A percentile compares a stretch with the other conserved stretches of the same genome.
These are phyloP conservation scores for Beta vulgaris DNA, from an alignment of 148 eudicot species.

Conservation along the genomic window DNA sequence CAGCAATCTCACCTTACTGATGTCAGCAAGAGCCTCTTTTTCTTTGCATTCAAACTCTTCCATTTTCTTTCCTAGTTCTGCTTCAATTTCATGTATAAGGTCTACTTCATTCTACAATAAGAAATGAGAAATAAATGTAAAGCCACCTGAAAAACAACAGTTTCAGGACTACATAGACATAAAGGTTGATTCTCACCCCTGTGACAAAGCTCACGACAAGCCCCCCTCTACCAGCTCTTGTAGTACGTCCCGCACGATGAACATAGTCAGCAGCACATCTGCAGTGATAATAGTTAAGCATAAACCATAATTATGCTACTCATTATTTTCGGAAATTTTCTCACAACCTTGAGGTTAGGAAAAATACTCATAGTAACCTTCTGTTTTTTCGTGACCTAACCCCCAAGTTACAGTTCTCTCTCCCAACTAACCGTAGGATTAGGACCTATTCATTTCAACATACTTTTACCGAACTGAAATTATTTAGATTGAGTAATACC, in stretches of 20 bases:
- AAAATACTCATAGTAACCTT: too few species aligned
- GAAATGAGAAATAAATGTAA: not conserved
- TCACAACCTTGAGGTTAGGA: too few species aligned
- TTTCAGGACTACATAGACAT: not conserved
- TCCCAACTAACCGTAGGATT: too few species aligned
- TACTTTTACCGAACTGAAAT: too few species aligned
- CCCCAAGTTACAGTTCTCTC: too few species aligned
- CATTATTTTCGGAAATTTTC: too few species aligned
- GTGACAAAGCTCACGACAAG: conserved; percentile 75
- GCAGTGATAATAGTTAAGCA: conserved; percentile 24
- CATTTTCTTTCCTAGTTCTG: conserved; percentile 59
- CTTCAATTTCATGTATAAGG: conserved; percentile 69
- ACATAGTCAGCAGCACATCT: conserved; percentile 76
- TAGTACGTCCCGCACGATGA: conserved; percentile 99
- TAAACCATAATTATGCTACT: not conserved
- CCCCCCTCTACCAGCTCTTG: conserved; percentile 97
- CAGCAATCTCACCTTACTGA: conserved; percentile 58
- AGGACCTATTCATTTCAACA: too few species aligned
- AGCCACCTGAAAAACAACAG: not conserved
- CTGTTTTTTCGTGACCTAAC: too few species aligned
- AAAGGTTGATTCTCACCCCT: conserved; percentile 39
- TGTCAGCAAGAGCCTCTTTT: conserved; percentile 62
- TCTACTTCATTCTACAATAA: conserved; percentile 63
- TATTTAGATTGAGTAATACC: too few species aligned
- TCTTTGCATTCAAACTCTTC: conserved; percentile 72